phyloP scores from a whole-genome alignment of 306 rosid genomes.

The Cicer chorassanicum region DNA sequence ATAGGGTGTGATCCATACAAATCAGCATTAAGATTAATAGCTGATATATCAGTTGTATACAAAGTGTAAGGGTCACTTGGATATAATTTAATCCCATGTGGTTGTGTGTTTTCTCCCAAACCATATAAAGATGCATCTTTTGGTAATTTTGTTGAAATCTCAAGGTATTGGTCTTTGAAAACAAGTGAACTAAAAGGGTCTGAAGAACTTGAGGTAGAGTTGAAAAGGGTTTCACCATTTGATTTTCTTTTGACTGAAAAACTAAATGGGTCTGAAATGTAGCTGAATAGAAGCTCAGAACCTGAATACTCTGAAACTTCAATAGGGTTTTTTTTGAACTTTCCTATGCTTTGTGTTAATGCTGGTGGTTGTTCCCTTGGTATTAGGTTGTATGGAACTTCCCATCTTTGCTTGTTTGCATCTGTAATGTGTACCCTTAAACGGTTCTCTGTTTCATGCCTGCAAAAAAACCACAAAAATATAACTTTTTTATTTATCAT shows the following conservation, averaged over 20 bases:
- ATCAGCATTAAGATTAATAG: constrained; percentile 88
- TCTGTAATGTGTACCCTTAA: constrained; percentile 88
- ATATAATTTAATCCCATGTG: constrained; percentile 81
- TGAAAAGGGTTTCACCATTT: constrained; percentile 76
- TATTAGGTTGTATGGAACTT: constrained; percentile 81
- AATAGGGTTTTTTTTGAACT: constrained; percentile 49
- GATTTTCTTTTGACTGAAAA: constrained; percentile 77
- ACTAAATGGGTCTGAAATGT: constrained; percentile 77
- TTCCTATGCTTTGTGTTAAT: constrained; percentile 52
- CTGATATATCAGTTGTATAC: constrained; percentile 78
- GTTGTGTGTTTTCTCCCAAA: constrained; percentile 91
- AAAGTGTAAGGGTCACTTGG: constrained; percentile 85
- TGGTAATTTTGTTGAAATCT: constrained; percentile 82
- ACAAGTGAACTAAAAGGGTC: constrained; percentile 69
- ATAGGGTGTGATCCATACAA: constrained; percentile 91
- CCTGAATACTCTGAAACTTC: constrained; percentile 67
- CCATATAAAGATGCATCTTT: constrained; percentile 82
- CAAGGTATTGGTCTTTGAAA: constrained; percentile 92
- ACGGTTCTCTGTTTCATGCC: constrained; percentile 84
- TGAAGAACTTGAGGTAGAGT: constrained; percentile 56
- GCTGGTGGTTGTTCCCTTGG: constrained; percentile 80
- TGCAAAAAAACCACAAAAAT: constrained; percentile 31
- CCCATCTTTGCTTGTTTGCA: constrained; percentile 84
- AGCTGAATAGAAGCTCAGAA: constrained; percentile 70
- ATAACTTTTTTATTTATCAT: neutral